These are phyloP conservation scores for Meyerozyma sp. DNA, from an alignment of 1,139 yeast genomes.

Conservation along the genomic window DNA sequence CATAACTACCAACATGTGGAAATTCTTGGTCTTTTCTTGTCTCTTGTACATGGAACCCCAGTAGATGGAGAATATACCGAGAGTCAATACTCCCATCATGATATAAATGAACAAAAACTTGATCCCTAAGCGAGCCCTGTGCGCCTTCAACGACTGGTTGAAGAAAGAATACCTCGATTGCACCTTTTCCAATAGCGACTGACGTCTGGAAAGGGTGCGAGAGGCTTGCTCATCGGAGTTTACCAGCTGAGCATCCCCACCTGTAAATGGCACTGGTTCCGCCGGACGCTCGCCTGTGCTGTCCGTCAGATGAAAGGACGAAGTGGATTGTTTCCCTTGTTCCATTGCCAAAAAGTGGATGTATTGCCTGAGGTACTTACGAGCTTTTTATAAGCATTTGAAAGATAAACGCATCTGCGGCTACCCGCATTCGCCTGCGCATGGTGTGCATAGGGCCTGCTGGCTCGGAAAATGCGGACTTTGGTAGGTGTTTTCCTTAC, in stretches of 20 bases:
- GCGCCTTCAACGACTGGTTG: conserved; percentile 16
- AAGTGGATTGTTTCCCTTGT: not conserved
- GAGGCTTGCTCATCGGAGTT: not conserved
- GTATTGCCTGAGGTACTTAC: too few relatives aligned
- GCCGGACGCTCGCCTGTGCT: not conserved
- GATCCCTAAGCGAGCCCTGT: conserved; percentile 16
- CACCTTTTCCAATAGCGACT: not conserved
- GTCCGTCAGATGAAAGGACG: not conserved
- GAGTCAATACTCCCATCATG: conserved; percentile 14
- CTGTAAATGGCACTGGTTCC: not conserved
- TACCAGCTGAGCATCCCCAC: not conserved
- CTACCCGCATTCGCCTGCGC: too few relatives aligned
- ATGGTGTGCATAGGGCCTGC: too few relatives aligned
- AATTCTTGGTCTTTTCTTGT: conserved; percentile 26
- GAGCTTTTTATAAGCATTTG: too few relatives aligned
- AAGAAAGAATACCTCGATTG: conserved; percentile 16
- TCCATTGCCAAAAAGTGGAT: not conserved
- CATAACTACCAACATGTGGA: conserved; percentile 42
- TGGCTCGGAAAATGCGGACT: too few relatives aligned
- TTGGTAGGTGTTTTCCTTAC: too few relatives aligned
- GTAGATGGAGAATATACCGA: conserved; percentile 43
- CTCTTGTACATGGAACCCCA: conserved; percentile 57
- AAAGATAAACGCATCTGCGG: too few relatives aligned
- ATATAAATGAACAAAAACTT: conserved; percentile 9
- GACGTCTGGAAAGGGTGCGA: not conserved